Evolutionary conservation across 148 eudicot species (phyloP).

Genomic region (Chenopodium formosanum): DNA sequence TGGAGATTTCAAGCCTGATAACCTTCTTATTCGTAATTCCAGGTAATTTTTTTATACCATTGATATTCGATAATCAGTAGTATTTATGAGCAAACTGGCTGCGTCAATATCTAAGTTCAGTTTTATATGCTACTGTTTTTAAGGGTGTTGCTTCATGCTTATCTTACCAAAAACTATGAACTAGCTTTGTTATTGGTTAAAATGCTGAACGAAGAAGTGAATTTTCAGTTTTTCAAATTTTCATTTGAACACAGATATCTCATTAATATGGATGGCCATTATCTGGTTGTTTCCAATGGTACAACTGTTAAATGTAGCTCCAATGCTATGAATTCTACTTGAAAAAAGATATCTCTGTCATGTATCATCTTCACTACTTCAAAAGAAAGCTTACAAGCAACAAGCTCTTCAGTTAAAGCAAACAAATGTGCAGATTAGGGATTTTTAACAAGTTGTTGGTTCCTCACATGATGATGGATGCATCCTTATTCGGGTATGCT

Average conservation of each 20-base stretch:
- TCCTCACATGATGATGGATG: not conserved
- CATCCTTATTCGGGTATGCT: not conserved
- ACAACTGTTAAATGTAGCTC: not conserved
- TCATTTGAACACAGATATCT: not conserved
- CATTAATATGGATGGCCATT: not conserved
- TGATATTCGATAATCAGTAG: not conserved
- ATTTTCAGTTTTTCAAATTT: not conserved
- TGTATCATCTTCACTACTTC: not conserved
- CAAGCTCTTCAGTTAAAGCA: not conserved
- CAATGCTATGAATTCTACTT: not conserved
- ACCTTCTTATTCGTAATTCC: constrained; percentile 80
- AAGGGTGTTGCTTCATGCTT: not conserved
- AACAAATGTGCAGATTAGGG: not conserved
- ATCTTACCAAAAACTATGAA: not conserved
- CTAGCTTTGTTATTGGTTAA: not conserved
- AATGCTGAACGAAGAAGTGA: not conserved
- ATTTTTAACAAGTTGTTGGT: not conserved
- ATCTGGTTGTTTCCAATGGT: not conserved
- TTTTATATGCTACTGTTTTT: not conserved
- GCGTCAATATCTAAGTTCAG: not conserved
- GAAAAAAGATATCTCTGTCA: not conserved
- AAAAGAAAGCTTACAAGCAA: not conserved
- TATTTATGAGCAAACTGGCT: not conserved
- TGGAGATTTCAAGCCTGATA: constrained; percentile 99
- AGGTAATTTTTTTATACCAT: constrained; percentile 48